Conservation (phyloP, 495 filamentous ascomycete species). For the Corynascus novoguineensis region DNA sequence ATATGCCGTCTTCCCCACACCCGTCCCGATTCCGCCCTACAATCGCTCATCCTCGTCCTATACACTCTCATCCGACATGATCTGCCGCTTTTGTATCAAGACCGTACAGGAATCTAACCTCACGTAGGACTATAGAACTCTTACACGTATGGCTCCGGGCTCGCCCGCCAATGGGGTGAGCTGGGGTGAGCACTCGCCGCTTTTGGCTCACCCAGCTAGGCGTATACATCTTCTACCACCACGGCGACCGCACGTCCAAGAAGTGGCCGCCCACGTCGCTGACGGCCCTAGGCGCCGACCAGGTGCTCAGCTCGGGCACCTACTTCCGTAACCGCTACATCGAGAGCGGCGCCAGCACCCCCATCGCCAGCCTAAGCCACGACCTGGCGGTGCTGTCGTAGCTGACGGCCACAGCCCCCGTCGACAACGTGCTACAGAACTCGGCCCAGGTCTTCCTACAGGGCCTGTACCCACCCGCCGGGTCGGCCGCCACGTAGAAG, state of each 20-base stretch:
- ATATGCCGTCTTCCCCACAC: too few relatives aligned
- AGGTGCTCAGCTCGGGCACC: background rate
- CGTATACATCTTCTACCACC: background rate
- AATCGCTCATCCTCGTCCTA: too few relatives aligned
- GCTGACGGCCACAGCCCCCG: background rate
- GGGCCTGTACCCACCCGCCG: background rate
- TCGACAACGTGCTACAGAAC: background rate
- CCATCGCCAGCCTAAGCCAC: background rate
- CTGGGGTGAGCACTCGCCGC: too few relatives aligned
- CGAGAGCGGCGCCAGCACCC: background rate
- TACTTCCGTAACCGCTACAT: background rate
- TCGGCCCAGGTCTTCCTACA: background rate
- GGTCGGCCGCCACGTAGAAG: background rate
- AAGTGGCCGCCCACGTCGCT: background rate
- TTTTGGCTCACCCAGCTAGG: background rate
- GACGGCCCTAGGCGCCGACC: background rate
- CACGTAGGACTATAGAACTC: background rate
- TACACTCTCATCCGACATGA: too few relatives aligned
- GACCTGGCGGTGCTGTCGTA: background rate
- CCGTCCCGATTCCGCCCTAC: too few relatives aligned
- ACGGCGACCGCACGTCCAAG: background rate
- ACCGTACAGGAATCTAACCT: too few relatives aligned
- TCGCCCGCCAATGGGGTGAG: background rate
- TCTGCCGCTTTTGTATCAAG: too few relatives aligned
- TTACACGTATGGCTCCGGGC: background rate